Evolutionary conservation across 768 basidiomycete species (phyloP).

Genomic region (Pleurotus ostreatus): DNA sequence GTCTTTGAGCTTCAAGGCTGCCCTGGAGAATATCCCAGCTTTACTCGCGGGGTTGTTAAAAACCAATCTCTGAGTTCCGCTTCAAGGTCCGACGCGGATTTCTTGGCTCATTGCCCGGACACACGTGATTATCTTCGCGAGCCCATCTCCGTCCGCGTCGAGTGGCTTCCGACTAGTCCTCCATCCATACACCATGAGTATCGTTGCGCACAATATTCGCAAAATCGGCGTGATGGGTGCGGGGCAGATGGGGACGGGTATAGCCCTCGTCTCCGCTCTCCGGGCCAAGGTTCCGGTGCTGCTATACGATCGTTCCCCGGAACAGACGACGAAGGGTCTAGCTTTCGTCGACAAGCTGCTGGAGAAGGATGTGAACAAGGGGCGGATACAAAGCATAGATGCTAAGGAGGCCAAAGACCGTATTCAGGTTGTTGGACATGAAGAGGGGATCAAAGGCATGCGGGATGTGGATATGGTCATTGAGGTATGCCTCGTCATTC

Average conservation of each 20-base stretch:
- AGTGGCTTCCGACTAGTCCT: neutral
- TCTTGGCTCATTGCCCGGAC: no score
- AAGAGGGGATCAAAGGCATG: conserved; percentile 49
- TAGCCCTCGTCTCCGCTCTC: conserved; percentile 82
- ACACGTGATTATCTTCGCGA: no score
- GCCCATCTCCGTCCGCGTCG: no score
- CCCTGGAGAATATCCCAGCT: no score
- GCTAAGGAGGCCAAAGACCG: conserved; percentile 72
- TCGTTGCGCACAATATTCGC: conserved; percentile 65
- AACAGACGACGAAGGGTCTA: conserved; percentile 72
- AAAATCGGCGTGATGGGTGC: conserved; percentile 77
- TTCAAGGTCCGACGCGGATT: no score
- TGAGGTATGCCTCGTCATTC: conserved; percentile 49
- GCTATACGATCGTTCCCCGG: conserved; percentile 74
- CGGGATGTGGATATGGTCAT: conserved; percentile 88
- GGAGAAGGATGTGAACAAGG: conserved; percentile 86
- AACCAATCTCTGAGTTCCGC: no score
- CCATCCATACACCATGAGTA: conserved; percentile 1
- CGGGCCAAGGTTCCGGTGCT: conserved; percentile 84
- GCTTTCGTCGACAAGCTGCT: conserved; percentile 77
- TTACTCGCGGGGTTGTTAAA: no score
- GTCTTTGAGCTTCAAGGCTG: no score
- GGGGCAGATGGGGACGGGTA: conserved; percentile 87
- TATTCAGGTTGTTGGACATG: conserved; percentile 52
- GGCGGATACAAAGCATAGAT: conserved; percentile 60